phyloP scores from a whole-genome alignment of 345 rosid genomes.

The Lepidium sativum region DNA sequence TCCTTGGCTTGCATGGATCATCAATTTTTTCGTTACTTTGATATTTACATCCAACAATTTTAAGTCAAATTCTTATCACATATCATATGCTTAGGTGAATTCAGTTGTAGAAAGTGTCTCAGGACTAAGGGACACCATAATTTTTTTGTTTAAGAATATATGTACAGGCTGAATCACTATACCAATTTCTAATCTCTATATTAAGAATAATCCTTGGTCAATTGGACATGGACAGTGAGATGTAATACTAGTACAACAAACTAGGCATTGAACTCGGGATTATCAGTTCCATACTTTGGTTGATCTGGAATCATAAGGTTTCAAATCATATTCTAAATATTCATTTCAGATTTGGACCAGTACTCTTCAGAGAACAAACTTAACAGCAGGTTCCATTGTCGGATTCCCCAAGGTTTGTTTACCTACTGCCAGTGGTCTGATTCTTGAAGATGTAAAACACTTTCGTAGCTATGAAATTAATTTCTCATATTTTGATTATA shows the following conservation, averaged over 20 bases:
- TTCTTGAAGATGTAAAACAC: neutral
- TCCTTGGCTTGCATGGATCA: neutral
- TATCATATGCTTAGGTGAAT: neutral
- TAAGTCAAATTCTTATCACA: neutral
- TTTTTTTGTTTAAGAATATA: neutral
- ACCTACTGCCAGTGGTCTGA: neutral
- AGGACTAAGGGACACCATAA: neutral
- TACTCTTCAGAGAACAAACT: conserved; percentile 89
- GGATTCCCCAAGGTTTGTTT: conserved; percentile 87
- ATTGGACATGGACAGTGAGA: neutral
- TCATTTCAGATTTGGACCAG: conserved; percentile 88
- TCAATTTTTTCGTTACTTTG: neutral
- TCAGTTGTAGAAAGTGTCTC: neutral
- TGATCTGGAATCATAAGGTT: neutral
- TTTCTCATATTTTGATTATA: conserved; percentile 20
- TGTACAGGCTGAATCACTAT: neutral
- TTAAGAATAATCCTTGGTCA: neutral
- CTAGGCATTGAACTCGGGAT: neutral
- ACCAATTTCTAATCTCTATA: neutral
- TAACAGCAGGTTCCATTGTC: conserved; percentile 76
- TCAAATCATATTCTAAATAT: neutral
- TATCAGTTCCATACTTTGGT: neutral
- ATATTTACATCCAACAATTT: neutral
- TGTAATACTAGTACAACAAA: neutral
- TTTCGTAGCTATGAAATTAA: neutral